Conservation (phyloP, 2,329 filamentous ascomycete genomes). For the Aspergillus sp. region DNA sequence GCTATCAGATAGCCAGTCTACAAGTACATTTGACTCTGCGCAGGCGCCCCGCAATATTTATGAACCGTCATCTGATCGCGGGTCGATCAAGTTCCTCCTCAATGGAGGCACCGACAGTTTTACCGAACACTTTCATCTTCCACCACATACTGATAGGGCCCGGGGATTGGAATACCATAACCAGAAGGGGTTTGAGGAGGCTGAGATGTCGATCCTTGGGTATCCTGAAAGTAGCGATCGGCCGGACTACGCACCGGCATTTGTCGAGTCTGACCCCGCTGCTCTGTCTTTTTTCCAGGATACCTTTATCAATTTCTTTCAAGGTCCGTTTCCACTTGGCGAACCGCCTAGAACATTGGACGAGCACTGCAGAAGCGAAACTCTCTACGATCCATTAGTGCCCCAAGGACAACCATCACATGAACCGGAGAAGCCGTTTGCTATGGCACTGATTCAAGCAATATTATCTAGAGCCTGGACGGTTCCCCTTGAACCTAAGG, state of each 20-base stretch:
- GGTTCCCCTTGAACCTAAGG: constrained; percentile 30
- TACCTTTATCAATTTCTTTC: constrained; percentile 33
- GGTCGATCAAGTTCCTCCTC: constrained; percentile 42
- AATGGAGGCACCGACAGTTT: constrained; percentile 43
- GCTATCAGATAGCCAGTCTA: background rate
- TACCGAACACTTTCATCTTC: constrained; percentile 39
- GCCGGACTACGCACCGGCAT: constrained; percentile 12
- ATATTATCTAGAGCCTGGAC: constrained; percentile 35
- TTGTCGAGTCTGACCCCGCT: constrained; percentile 19
- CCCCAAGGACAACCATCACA: constrained; percentile 18
- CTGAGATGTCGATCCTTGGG: constrained; percentile 11
- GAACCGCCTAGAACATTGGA: constrained; percentile 19
- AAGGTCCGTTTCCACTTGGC: constrained; percentile 24
- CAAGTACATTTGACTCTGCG: background rate
- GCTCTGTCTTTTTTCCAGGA: constrained; percentile 28
- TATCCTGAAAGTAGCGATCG: constrained; percentile 11
- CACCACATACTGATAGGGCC: constrained; percentile 32
- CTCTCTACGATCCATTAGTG: constrained; percentile 12
- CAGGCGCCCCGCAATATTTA: constrained; percentile 15
- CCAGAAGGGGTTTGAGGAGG: constrained; percentile 20
- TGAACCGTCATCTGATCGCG: constrained; percentile 33
- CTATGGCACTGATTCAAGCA: constrained; percentile 33
- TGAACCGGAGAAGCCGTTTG: constrained; percentile 33
- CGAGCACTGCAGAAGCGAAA: constrained; percentile 13
- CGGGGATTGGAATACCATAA: constrained; percentile 33